Conservation (phyloP, 208 protist species). For the Trypanosoma brucei region DNA sequence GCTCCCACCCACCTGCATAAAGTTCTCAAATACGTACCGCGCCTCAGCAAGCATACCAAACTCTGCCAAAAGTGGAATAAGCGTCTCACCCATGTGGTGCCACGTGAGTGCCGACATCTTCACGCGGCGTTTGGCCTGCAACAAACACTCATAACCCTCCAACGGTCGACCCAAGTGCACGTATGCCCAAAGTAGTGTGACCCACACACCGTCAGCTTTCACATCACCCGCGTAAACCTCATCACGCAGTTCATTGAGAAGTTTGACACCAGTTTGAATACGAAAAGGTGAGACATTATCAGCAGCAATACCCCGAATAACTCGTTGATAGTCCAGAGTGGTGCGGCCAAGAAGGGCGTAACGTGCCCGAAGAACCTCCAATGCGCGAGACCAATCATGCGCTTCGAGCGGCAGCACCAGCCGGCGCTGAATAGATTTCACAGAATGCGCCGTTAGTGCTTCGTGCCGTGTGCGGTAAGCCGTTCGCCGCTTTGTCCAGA, state of each 20-base stretch:
- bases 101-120: conserved; percentile 45
- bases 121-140: conserved; percentile 43
- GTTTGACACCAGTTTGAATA: conserved; percentile 4
- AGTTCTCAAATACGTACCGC: conserved; percentile 30
- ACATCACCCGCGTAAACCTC: conserved; percentile 66
- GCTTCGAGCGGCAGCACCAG: conserved; percentile 79
- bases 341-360: conserved; percentile 69
- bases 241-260: conserved; percentile 58
- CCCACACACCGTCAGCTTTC: conserved; percentile 51
- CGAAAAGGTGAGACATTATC: conserved; percentile 12
- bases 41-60: conserved; percentile 41
- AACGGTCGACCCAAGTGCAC: conserved; percentile 33
- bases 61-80: conserved; percentile 56
- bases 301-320: conserved; percentile 64
- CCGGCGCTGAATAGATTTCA: conserved; percentile 68
- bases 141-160: conserved; percentile 50
- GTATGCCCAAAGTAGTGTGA: conserved; percentile 77
- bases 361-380: conserved; percentile 67
- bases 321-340: conserved; percentile 63
- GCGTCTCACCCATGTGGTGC: conserved; percentile 57
- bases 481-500: conserved; percentile 30
- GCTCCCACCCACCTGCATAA: conserved; percentile 22
- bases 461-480: conserved; percentile 36
- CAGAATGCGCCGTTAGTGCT: conserved; percentile 43
- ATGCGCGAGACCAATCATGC: conserved; percentile 70